Evolutionary conservation across 345 rosid species (phyloP).

Genomic region (Lepidium sativum): DNA sequence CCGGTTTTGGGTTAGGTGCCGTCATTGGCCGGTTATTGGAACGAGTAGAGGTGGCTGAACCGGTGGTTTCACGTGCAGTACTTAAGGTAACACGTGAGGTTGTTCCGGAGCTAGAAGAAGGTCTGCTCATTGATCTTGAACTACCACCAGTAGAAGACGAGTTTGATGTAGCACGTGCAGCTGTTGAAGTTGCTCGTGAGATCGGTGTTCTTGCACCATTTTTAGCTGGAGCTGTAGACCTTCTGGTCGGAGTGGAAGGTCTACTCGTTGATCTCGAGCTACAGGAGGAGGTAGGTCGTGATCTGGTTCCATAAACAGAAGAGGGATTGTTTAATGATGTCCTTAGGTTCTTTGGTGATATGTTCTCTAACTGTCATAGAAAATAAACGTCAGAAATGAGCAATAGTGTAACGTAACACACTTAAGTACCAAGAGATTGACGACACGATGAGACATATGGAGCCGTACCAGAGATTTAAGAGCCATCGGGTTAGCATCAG

Average conservation of each 20-base stretch:
- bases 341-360: slow-evolving; percentile 27
- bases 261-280: slow-evolving; percentile 39
- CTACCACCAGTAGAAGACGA: not conserved
- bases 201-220: slow-evolving; percentile 17
- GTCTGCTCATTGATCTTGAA: slow-evolving; percentile 27
- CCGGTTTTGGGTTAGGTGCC: slow-evolving; percentile 26
- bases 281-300: slow-evolving; percentile 55
- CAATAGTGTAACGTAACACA: not conserved
- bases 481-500: not conserved
- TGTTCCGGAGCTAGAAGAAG: slow-evolving; percentile 26
- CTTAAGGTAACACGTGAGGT: slow-evolving; percentile 21
- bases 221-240: slow-evolving; percentile 12
- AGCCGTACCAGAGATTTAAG: slow-evolving; percentile 8
- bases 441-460: not conserved
- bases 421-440: not conserved
- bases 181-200: slow-evolving; percentile 7
- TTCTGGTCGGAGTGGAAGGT: slow-evolving; percentile 41
- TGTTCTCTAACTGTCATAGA: not conserved
- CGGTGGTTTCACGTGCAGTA: not conserved
- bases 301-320: slow-evolving; percentile 9
- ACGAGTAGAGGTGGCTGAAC: slow-evolving; percentile 47
- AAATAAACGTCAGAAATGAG: not conserved
- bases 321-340: not conserved
- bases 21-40: slow-evolving; percentile 23
- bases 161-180: not conserved